Evolutionary conservation across 2,329 filamentous ascomycete species (phyloP).

Genomic region (Cladosporium sp.): DNA sequence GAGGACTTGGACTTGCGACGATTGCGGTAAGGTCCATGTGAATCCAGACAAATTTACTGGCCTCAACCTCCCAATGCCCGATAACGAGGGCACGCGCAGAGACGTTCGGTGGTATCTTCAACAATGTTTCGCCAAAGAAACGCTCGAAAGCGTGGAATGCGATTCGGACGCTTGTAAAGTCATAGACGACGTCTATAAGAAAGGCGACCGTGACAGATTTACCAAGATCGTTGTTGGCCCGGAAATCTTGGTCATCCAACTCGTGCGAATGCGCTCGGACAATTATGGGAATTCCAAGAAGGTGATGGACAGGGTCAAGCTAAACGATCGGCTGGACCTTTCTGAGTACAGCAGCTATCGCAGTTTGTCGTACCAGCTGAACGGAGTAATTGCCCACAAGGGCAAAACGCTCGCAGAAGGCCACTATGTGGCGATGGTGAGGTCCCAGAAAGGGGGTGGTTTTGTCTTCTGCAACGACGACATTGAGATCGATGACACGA

Average conservation of each 20-base stretch:
- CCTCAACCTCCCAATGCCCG: not conserved
- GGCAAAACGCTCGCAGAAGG: constrained; percentile 10
- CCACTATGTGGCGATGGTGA: constrained; percentile 23
- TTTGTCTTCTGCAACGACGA: not conserved
- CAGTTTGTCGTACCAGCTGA: not conserved
- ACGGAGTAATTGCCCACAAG: constrained; percentile 18
- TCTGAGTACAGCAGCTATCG: not conserved
- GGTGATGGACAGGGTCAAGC: not conserved
- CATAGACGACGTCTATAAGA: no score
- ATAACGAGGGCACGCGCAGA: not conserved
- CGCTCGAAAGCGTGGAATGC: not conserved
- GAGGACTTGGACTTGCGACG: not conserved
- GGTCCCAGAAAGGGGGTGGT: constrained; percentile 24
- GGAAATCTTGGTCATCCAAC: constrained; percentile 19
- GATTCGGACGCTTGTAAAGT: not conserved
- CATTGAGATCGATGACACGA: not conserved
- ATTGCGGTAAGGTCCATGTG: not conserved
- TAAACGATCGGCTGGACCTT: not conserved
- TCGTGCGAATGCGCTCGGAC: constrained; percentile 7
- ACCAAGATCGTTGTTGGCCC: constrained; percentile 15
- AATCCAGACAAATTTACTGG: not conserved
- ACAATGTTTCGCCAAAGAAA: not conserved
- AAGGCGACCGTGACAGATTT: not conserved
- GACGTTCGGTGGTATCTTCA: not conserved
- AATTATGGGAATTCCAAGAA: not conserved